These are phyloP conservation scores for Henckelia pumila DNA, from an alignment of 257 asterid species.

Conservation along the genomic window DNA sequence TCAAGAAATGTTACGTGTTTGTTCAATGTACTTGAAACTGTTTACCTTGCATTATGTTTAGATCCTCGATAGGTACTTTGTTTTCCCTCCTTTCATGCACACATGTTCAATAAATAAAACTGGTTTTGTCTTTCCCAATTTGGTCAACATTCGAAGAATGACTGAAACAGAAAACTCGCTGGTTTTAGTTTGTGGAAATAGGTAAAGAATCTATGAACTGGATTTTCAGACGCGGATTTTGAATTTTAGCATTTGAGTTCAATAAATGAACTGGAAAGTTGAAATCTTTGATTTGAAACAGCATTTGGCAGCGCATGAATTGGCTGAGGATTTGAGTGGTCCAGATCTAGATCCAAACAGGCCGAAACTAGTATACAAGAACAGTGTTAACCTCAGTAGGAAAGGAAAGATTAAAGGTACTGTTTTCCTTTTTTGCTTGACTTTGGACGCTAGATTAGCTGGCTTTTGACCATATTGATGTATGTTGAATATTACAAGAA, in stretches of 20 bases:
- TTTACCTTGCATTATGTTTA: background rate
- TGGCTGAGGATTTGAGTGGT: constrained; percentile 61
- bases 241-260: constrained; percentile 19
- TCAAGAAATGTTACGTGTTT: background rate
- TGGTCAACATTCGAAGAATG: constrained; percentile 18
- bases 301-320: constrained; percentile 78
- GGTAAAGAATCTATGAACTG: constrained; percentile 19
- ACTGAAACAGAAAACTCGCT: background rate
- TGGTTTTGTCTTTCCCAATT: constrained; percentile 9
- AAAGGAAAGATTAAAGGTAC: constrained; percentile 77
- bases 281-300: constrained; percentile 68
- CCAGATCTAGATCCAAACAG: constrained; percentile 84
- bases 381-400: constrained; percentile 48
- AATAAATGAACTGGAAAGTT: constrained; percentile 36
- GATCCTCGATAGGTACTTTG: background rate
- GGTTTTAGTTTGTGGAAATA: background rate
- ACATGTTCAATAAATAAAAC: constrained; percentile 20
- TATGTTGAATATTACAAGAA: background rate
- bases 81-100: background rate
- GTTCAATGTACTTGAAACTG: constrained; percentile 13
- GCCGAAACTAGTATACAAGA: constrained; percentile 38
- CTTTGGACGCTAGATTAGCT: constrained; percentile 22
- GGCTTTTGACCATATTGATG: constrained; percentile 12
- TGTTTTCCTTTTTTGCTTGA: constrained; percentile 21
- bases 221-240: constrained; percentile 22